These are phyloP conservation scores for Pseudofabraea citricarpa DNA, from an alignment of 2,329 filamentous ascomycete species.

Conservation along the genomic window DNA sequence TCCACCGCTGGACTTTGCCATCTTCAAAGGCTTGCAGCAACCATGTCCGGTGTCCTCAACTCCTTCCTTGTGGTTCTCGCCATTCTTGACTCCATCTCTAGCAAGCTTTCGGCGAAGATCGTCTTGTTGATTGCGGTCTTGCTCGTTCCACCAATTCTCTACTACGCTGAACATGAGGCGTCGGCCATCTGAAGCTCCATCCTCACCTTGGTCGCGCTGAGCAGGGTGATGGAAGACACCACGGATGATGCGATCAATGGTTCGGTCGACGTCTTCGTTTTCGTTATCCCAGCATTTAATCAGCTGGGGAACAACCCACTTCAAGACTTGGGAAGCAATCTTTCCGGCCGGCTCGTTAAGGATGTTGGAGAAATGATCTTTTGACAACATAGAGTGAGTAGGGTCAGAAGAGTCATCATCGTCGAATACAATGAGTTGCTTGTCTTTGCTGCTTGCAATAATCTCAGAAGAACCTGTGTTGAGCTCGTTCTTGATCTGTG, in stretches of 20 bases:
- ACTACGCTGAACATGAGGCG: conserved; percentile 74
- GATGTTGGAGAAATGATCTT: conserved; percentile 77
- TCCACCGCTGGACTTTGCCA: conserved; percentile 61
- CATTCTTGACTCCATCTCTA: conserved; percentile 69
- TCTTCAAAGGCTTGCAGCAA: conserved; percentile 67
- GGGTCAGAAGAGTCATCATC: conserved; percentile 74
- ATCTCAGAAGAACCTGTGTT: conserved; percentile 82
- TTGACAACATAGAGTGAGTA: conserved; percentile 92
- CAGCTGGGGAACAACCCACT: conserved; percentile 84
- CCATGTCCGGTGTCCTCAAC: conserved; percentile 83
- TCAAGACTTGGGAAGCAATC: conserved; percentile 71
- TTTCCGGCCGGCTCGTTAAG: conserved; percentile 86
- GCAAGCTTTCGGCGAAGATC: conserved; percentile 71
- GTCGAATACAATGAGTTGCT: conserved; percentile 83
- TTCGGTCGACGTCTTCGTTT: conserved; percentile 59
- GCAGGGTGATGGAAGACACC: conserved; percentile 89
- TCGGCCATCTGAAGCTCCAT: conserved; percentile 69
- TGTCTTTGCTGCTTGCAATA: conserved; percentile 75
- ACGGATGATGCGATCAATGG: conserved; percentile 70
- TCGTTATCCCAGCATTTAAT: conserved; percentile 87
- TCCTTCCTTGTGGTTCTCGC: conserved; percentile 82
- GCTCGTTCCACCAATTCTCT: conserved; percentile 74
- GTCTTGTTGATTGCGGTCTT: conserved; percentile 57
- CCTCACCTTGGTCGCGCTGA: conserved; percentile 63
- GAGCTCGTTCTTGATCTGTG: conserved; percentile 82